phyloP scores from a whole-genome alignment of 2,329 filamentous ascomycete genomes.

The Fusarium coicis region DNA sequence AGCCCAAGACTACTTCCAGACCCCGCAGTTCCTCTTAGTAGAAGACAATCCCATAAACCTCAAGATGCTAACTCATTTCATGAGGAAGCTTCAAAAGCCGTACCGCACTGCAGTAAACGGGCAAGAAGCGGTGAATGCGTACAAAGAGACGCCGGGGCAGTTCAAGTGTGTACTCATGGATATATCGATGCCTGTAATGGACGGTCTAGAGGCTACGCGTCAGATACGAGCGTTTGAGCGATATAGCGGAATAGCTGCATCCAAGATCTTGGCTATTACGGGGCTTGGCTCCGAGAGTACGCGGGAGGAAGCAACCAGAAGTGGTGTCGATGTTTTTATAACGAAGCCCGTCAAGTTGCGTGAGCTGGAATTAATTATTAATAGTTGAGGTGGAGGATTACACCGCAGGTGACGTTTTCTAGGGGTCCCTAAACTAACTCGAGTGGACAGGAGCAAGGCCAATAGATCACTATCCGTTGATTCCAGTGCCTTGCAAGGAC shows the following conservation, averaged over 20 bases:
- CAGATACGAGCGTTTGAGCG: constrained; percentile 5
- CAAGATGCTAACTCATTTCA: constrained; percentile 46
- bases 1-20: not conserved
- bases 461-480: fast-evolving
- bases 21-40: constrained; percentile 47
- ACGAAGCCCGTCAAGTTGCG: not conserved
- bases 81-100: constrained; percentile 45
- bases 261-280: not conserved
- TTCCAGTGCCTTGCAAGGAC: not conserved
- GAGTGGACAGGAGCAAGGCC: not conserved
- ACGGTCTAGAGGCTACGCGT: constrained; percentile 5
- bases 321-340: constrained; percentile 7
- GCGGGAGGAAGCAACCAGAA: not conserved
- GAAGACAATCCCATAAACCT: constrained; percentile 55
- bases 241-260: not conserved
- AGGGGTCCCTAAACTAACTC: not conserved
- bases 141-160: not conserved
- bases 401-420: no score
- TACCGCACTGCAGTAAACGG: constrained; percentile 48
- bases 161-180: constrained; percentile 6
- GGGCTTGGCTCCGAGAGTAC: constrained; percentile 4
- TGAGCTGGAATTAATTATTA: not conserved
- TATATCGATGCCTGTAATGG: constrained; percentile 6
- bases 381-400: not conserved
- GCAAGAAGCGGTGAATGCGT: constrained; percentile 46